Conservation (phyloP, 208 protist species). For the Trypanosomatidae sp. region DNA sequence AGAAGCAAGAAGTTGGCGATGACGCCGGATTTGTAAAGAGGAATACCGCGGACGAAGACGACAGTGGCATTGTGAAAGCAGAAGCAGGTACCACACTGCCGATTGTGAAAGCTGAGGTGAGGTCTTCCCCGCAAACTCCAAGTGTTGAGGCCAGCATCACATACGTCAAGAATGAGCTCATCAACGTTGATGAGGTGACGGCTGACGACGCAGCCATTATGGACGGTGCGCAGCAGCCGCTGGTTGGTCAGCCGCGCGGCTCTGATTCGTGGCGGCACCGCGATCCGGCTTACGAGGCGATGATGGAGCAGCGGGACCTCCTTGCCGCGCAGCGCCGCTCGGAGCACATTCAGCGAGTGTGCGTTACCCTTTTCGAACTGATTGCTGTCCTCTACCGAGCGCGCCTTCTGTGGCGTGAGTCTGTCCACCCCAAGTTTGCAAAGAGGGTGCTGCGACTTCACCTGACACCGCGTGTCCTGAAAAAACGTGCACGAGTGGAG, state of each 20-base stretch:
- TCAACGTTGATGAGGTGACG: slow-evolving; percentile 16
- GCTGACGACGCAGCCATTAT: slow-evolving; percentile 20
- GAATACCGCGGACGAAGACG: slow-evolving; percentile 3
- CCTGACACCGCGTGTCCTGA: too few species aligned
- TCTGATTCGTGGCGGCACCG: slow-evolving; percentile 40
- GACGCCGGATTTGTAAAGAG: not conserved
- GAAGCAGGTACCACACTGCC: not conserved
- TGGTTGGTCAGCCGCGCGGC: slow-evolving; percentile 45
- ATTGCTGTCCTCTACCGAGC: slow-evolving; percentile 51
- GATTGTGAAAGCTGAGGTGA: slow-evolving; percentile 10
- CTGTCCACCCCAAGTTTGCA: slow-evolving; percentile 52
- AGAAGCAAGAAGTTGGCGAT: slow-evolving; percentile 33
- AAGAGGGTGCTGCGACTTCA: slow-evolving; percentile 41
- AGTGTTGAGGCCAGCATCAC: too few species aligned
- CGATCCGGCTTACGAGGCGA: slow-evolving; percentile 66
- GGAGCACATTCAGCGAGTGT: slow-evolving; percentile 72
- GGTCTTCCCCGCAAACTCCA: not conserved
- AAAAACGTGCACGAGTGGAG: too few species aligned
- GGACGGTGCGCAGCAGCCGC: slow-evolving; percentile 48
- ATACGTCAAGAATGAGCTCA: slow-evolving; percentile 26
- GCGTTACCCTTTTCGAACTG: slow-evolving; percentile 39
- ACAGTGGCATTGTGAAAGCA: slow-evolving; percentile 5
- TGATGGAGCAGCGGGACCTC: slow-evolving; percentile 71
- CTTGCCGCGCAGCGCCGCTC: slow-evolving; percentile 71
- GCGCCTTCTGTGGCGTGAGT: slow-evolving; percentile 56